phyloP scores from a whole-genome alignment of 257 asterid species.

The Nicotiana sylvestris region DNA sequence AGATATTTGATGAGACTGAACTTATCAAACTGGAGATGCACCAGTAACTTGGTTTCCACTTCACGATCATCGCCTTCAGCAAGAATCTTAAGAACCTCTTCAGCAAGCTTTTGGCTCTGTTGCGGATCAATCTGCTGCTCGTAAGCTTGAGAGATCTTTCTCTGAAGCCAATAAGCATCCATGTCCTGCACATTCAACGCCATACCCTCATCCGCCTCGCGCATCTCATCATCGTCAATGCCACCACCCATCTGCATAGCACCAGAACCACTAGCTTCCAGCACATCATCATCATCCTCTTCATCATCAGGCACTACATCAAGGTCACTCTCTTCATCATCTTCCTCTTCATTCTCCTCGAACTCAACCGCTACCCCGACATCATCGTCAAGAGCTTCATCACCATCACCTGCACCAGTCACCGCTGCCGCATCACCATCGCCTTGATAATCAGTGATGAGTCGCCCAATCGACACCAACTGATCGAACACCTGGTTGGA shows the following conservation, averaged over 20 bases:
- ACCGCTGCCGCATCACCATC: constrained; percentile 19
- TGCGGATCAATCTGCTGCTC: constrained; percentile 42
- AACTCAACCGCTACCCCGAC: constrained; percentile 48
- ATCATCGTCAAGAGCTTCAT: constrained; percentile 33
- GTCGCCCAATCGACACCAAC: constrained; percentile 24
- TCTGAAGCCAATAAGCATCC: constrained; percentile 48
- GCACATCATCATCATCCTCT: constrained; percentile 36
- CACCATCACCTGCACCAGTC: constrained; percentile 23
- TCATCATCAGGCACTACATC: constrained; percentile 37
- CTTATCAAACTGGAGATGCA: constrained; percentile 36
- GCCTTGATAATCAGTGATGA: constrained; percentile 35
- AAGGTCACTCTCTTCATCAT: constrained; percentile 39
- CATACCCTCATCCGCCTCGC: constrained; percentile 31
- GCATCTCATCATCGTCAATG: constrained; percentile 38
- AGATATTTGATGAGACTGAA: constrained; percentile 33
- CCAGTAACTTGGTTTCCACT: constrained; percentile 34
- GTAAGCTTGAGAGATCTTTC: constrained; percentile 44
- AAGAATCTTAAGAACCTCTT: constrained; percentile 39
- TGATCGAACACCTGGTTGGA: constrained; percentile 22
- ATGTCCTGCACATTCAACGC: constrained; percentile 45
- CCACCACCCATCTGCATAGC: constrained; percentile 46
- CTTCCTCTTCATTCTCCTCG: constrained; percentile 47
- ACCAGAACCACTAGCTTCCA: constrained; percentile 23
- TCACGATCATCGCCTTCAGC: constrained; percentile 42
- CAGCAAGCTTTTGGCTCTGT: constrained; percentile 41